Conservation (phyloP, 139 green algal species). For the Chlamydomonas sp. region DNA sequence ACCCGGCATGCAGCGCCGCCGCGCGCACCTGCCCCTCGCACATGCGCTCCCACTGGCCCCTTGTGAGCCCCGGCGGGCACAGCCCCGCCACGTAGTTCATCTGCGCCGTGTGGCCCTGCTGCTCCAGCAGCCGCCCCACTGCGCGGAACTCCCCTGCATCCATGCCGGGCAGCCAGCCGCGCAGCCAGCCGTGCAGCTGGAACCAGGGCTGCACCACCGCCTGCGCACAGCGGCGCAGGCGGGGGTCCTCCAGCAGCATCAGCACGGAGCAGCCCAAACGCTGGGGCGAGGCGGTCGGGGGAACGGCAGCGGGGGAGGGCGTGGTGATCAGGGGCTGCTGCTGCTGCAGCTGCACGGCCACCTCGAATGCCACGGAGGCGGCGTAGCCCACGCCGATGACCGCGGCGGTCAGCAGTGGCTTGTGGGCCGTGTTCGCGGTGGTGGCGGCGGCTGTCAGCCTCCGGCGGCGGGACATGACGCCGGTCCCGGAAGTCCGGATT, state of each 20-base stretch:
- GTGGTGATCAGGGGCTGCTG: neutral
- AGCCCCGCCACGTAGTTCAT: constrained; percentile 53
- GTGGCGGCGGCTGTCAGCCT: constrained; percentile 44
- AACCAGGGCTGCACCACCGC: constrained; percentile 64
- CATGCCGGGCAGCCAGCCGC: constrained; percentile 47
- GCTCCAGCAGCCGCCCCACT: constrained; percentile 30
- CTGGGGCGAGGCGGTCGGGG: neutral
- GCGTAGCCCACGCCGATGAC: constrained; percentile 71
- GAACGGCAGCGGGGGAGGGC: neutral
- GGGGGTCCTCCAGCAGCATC: constrained; percentile 54
- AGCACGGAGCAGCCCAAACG: constrained; percentile 12
- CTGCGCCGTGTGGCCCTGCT: constrained; percentile 49
- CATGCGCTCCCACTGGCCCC: constrained; percentile 44
- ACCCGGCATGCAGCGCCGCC: constrained; percentile 6
- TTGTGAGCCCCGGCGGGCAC: constrained; percentile 28
- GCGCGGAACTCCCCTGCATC: constrained; percentile 49
- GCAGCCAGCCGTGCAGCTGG: constrained; percentile 52
- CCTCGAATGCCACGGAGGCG: constrained; percentile 75
- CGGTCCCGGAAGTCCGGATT: neutral
- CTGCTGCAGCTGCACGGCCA: constrained; percentile 69
- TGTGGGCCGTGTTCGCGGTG: constrained; percentile 45
- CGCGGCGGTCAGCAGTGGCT: constrained; percentile 29
- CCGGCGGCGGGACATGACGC: too few relatives aligned
- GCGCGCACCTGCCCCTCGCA: constrained; percentile 33
- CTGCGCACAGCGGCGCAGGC: constrained; percentile 49